These are phyloP conservation scores for Pseudogymnoascus verrucosus DNA, from an alignment of 2,329 filamentous ascomycete species.

Conservation along the genomic window DNA sequence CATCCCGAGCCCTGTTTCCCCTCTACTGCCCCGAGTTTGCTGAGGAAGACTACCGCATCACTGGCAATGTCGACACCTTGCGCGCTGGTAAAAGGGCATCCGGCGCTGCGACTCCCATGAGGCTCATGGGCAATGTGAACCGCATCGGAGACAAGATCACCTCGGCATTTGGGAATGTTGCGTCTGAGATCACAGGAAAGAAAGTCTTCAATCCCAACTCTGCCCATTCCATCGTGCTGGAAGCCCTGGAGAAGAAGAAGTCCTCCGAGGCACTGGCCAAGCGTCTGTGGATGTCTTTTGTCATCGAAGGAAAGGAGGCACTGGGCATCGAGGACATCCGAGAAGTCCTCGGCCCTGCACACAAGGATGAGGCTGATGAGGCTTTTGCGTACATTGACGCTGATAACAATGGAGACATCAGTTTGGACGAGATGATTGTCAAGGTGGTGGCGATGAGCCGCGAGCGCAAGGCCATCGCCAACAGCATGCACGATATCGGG, in stretches of 20 bases:
- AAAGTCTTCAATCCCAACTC: constrained; percentile 90
- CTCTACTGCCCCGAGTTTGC: constrained; percentile 85
- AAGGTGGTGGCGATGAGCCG: constrained; percentile 77
- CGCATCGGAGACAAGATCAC: constrained; percentile 89
- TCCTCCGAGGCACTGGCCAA: constrained; percentile 89
- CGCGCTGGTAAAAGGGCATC: constrained; percentile 34
- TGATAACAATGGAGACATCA: constrained; percentile 89
- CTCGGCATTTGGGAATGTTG: constrained; percentile 84
- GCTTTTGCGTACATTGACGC: constrained; percentile 73
- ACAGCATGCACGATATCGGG: constrained; percentile 95
- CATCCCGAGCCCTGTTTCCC: constrained; percentile 80
- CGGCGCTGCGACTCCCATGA: constrained; percentile 68
- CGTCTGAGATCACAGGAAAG: constrained; percentile 90
- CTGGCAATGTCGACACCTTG: constrained; percentile 65
- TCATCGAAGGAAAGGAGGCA: constrained; percentile 76
- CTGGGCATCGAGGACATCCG: constrained; percentile 73
- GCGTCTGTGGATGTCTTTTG: constrained; percentile 97
- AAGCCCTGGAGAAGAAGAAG: constrained; percentile 76
- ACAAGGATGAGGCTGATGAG: constrained; percentile 73
- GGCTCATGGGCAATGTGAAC: constrained; percentile 64
- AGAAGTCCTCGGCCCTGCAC: constrained; percentile 74
- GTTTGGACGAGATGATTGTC: constrained; percentile 84
- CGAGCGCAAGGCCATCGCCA: constrained; percentile 78
- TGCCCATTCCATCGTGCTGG: constrained; percentile 79
- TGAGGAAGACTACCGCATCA: constrained; percentile 88